These are phyloP conservation scores for Peterozyma xylosa DNA, from an alignment of 805 yeast genomes.

Conservation along the genomic window DNA sequence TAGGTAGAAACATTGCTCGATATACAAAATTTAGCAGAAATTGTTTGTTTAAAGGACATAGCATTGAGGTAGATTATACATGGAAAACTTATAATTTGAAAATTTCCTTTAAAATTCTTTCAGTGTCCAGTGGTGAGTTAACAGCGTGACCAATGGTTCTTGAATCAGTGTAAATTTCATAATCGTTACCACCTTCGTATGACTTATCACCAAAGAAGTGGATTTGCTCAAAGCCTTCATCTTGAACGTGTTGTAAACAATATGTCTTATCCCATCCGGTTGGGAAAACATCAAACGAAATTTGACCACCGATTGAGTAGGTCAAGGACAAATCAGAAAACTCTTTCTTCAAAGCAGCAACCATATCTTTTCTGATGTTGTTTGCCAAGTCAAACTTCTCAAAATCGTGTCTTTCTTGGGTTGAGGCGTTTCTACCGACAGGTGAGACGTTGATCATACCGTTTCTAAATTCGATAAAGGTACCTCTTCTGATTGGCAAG, in stretches of 20 bases:
- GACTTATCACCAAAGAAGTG: conserved; percentile 99
- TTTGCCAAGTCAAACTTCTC: conserved; percentile 77
- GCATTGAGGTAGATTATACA: too few relatives aligned
- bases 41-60: neutral
- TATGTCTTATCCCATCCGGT: conserved; percentile 99
- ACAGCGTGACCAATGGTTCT: conserved; percentile 98
- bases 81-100: conserved; percentile 39
- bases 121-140: conserved; percentile 82
- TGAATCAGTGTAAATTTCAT: conserved; percentile 85
- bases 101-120: conserved; percentile 72
- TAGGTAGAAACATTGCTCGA: neutral
- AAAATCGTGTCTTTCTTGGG: conserved; percentile 86
- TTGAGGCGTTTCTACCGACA: conserved; percentile 96
- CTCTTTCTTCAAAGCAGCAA: conserved; percentile 71
- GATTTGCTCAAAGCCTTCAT: conserved; percentile 77
- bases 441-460: conserved; percentile 99
- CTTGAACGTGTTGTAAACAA: conserved; percentile 85
- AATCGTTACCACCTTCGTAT: conserved; percentile 96
- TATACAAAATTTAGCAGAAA: neutral
- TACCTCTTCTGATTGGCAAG: conserved; percentile 96
- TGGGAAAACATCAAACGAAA: conserved; percentile 99
- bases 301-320: conserved; percentile 98
- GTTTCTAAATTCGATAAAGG: conserved; percentile 97
- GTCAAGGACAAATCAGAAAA: conserved; percentile 84
- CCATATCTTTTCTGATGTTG: conserved; percentile 80